Conservation (phyloP, 192 early-diverging fungal species). For the Haplosporangium gracile region DNA sequence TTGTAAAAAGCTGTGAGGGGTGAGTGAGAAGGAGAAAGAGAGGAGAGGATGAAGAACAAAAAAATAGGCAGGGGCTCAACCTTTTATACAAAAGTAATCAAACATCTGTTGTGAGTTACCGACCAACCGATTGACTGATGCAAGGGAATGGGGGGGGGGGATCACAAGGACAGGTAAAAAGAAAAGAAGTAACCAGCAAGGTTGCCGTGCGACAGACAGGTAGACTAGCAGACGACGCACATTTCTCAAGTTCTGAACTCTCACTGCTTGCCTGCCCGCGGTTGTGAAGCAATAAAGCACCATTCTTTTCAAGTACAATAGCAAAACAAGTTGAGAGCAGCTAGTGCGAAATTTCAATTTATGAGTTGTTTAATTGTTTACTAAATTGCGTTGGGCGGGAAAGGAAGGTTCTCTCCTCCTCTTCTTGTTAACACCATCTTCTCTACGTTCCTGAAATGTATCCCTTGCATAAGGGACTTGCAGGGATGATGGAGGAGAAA, state of each 20-base stretch:
- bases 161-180: neutral
- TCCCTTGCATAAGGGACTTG: no score
- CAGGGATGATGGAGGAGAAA: no score
- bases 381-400: neutral
- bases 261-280: no score
- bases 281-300: neutral
- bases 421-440: no score
- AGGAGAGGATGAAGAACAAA: neutral
- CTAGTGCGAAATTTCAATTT: neutral
- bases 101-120: neutral
- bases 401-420: neutral
- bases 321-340: conserved; percentile 3
- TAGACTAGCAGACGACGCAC: neutral
- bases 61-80: neutral
- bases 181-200: neutral
- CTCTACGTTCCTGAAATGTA: no score
- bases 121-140: neutral
- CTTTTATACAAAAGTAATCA: neutral
- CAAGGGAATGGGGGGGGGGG: neutral
- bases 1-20: conserved; percentile 10
- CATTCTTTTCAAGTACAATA: neutral
- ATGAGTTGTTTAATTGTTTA: neutral
- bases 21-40: neutral
- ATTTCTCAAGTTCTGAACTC: no score
- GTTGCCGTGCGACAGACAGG: neutral